Evolutionary conservation across 345 rosid species (phyloP).

Genomic region (Noccaea caerulescens): DNA sequence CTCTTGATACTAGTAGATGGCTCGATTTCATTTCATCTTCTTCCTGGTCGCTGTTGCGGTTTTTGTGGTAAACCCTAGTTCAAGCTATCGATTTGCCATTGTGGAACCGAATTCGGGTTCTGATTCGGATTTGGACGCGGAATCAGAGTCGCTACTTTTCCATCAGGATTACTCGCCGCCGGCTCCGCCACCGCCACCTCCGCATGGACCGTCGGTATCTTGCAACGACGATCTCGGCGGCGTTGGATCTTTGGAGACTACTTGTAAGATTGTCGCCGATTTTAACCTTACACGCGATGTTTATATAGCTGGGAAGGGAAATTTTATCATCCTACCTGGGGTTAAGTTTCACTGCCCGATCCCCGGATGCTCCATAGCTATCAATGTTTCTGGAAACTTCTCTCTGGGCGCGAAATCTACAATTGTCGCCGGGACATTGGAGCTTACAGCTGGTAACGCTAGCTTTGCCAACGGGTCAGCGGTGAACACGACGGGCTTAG

Average conservation of each 20-base stretch:
- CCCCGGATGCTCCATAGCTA: slow-evolving; percentile 69
- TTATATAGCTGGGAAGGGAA: slow-evolving; percentile 84
- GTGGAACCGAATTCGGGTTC: slow-evolving; percentile 51
- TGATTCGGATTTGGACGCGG: slow-evolving; percentile 51
- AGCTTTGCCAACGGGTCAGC: slow-evolving; percentile 64
- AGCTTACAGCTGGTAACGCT: slow-evolving; percentile 71
- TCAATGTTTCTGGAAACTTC: slow-evolving; percentile 83
- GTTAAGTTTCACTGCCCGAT: slow-evolving; percentile 71
- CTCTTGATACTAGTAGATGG: slow-evolving; percentile 60
- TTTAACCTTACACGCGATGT: slow-evolving; percentile 82
- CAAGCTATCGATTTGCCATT: slow-evolving; percentile 47
- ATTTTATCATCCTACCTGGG: slow-evolving; percentile 69
- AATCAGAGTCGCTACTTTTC: slow-evolving; percentile 50
- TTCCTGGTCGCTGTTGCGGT: slow-evolving; percentile 43
- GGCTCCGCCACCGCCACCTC: slow-evolving; percentile 96
- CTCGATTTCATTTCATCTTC: slow-evolving; percentile 50
- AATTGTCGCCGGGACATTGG: slow-evolving; percentile 68
- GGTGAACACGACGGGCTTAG: slow-evolving; percentile 83
- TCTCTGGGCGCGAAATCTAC: slow-evolving; percentile 68
- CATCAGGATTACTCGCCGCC: slow-evolving; percentile 98
- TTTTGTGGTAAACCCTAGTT: slow-evolving; percentile 45
- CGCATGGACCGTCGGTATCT: slow-evolving; percentile 87
- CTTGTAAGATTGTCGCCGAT: slow-evolving; percentile 84
- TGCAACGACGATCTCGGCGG: slow-evolving; percentile 94
- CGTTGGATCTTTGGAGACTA: slow-evolving; percentile 76